Base-by-base conservation (phyloP, 805 yeast genomes). In the Tetrapisispora arboricola region DNA sequence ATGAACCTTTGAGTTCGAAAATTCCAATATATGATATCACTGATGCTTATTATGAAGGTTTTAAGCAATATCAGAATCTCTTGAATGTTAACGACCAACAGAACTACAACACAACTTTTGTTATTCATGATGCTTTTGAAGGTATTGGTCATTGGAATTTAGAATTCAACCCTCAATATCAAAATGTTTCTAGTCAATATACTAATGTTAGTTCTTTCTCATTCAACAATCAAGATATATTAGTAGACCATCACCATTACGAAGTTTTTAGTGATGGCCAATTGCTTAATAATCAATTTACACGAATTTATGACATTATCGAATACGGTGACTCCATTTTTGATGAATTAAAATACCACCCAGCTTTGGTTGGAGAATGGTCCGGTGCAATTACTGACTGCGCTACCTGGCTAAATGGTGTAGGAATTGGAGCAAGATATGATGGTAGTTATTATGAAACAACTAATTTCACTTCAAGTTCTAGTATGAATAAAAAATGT, bases 231-330 rank as follows among this genome's bases (percentile, higher is more conserved):
- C 26, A 20, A n/a, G 19, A 27, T 19, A 79, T 84, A 36, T 71
- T 84, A 24, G 68, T 87, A 38, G 96, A 88, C 60, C 95, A 85
- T 64, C 96, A 88, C 64, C 85, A 81, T 59, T 88, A 88, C 64
- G 94, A 87, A 65, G 90, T 86, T 17, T 88, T 90, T 60, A 69
- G 78, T 13, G 70, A 69, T 30, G 76, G 67, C 20, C 84, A 84
- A 62, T 70, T 86, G 42, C 53, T 65, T 38, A 70, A 61, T 43
- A 39, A 68, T 45, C 55, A 60, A 53, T 42, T 44, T 41, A 47
- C 60, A 44, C 52, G 72, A 55, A 22, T 55, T 3, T 38, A 50
- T 41, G 46, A 52, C 43, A 61, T 54, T 54, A 60, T 55, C 47
- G 60, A 45, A 44, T 65, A 41, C 53, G 72, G 56, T 16, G 51